These are phyloP conservation scores for Curvularia verruculosa DNA, from an alignment of 2,329 filamentous ascomycete genomes.

Conservation along the genomic window DNA sequence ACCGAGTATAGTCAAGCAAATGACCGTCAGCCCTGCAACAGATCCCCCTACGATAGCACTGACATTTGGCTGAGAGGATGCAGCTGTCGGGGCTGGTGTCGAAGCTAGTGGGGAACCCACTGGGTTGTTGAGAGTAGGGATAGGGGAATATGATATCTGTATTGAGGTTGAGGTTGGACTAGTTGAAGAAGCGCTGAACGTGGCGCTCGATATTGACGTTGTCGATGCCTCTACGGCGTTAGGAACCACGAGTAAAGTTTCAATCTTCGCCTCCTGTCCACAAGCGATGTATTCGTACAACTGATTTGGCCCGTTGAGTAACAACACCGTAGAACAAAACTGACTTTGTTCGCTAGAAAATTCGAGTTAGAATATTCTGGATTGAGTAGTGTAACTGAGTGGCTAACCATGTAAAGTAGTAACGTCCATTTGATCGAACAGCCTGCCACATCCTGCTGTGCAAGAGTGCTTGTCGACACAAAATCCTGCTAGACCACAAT, in stretches of 20 bases:
- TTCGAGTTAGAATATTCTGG: constrained; percentile 1
- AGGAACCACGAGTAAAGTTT: constrained; percentile 9
- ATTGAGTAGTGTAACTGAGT: background rate
- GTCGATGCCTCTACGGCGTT: constrained; percentile 12
- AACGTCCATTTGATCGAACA: constrained; percentile 13
- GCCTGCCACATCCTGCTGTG: constrained; percentile 20
- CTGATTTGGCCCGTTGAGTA: constrained; percentile 22
- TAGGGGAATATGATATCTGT: background rate
- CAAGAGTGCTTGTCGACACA: constrained; percentile 24
- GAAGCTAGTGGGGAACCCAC: background rate
- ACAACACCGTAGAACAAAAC: constrained; percentile 20
- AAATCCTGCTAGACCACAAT: constrained; percentile 21
- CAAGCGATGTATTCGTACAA: constrained; percentile 25
- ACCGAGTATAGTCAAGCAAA: constrained; percentile 19
- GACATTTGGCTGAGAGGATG: constrained; percentile 6
- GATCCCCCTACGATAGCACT: constrained; percentile 19
- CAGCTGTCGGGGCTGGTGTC: background rate
- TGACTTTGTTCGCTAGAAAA: background rate
- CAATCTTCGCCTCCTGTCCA: constrained; percentile 12
- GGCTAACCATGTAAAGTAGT: constrained; percentile 21
- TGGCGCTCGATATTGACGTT: constrained; percentile 5
- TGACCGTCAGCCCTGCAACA: constrained; percentile 10
- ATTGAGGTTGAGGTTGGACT: constrained; percentile 4
- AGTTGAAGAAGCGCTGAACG: background rate
- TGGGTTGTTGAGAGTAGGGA: background rate